Evolutionary conservation across 768 basidiomycete genomes (phyloP).

Genomic region (Xerocomus spinulosus): DNA sequence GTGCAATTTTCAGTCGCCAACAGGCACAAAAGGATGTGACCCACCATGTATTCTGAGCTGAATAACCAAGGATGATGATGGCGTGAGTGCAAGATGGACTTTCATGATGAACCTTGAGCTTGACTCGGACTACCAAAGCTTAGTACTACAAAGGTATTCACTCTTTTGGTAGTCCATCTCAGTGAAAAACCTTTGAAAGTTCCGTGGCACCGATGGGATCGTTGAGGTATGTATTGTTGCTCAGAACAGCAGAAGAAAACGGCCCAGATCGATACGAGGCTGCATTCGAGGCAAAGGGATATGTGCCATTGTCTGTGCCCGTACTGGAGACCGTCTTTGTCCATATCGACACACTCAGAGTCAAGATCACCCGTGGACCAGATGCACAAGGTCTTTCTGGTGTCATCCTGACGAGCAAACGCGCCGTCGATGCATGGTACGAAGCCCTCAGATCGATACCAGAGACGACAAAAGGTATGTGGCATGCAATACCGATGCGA

Average conservation of each 20-base stretch:
- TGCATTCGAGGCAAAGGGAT: slow-evolving; percentile 44
- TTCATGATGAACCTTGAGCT: no score
- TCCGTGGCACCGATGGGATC: neutral
- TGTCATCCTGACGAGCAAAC: slow-evolving; percentile 74
- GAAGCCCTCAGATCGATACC: slow-evolving; percentile 29
- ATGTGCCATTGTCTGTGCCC: slow-evolving; percentile 55
- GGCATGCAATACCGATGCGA: neutral
- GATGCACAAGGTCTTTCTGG: slow-evolving; percentile 38
- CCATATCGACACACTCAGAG: slow-evolving; percentile 43
- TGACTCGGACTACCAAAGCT: no score
- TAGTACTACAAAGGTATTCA: no score
- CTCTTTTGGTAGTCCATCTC: no score
- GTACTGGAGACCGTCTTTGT: slow-evolving; percentile 64
- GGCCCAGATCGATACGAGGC: slow-evolving; percentile 55
- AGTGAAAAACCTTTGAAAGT: no score
- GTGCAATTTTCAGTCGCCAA: no score
- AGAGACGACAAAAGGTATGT: slow-evolving; percentile 14
- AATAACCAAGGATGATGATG: no score
- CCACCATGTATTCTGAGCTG: no score
- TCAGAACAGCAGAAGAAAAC: slow-evolving; percentile 35
- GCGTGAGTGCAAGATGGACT: no score
- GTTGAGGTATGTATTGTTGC: slow-evolving; percentile 37
- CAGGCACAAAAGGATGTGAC: no score
- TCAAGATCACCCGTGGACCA: slow-evolving; percentile 40
- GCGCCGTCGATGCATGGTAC: slow-evolving; percentile 72